A percentile compares a stretch with the other conserved stretches of the same genome.
Conservation (phyloP, 495 filamentous ascomycete species). For the Annulohypoxylon bovei region DNA sequence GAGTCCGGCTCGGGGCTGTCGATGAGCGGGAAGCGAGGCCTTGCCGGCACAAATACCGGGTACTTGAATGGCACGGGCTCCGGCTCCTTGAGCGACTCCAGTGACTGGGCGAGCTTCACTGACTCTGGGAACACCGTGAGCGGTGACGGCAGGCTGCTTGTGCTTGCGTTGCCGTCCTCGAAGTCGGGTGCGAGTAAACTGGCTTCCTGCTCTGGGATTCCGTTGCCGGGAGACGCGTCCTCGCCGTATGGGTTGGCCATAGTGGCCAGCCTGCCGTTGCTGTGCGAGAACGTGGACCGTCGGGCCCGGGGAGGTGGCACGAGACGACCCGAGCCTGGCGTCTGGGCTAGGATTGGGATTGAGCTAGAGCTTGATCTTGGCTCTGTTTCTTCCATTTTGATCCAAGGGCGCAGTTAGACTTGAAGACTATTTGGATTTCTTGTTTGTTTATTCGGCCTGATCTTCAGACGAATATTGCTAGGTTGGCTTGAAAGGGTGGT, state of each 20-base stretch:
- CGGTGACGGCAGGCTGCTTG: too few relatives aligned
- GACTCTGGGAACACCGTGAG: background rate
- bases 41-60: background rate
- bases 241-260: slow-evolving; percentile 3
- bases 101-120: background rate
- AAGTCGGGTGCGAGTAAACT: background rate
- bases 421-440: background rate
- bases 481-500: background rate
- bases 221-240: background rate
- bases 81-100: background rate
- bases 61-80: background rate
- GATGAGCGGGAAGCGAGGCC: background rate
- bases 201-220: background rate
- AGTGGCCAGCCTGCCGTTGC: background rate
- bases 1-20: background rate
- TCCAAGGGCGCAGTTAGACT: background rate
- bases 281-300: slow-evolving; percentile 2
- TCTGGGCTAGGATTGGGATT: background rate
- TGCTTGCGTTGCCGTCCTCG: background rate
- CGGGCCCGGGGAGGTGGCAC: too few relatives aligned
- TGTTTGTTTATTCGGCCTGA: background rate
- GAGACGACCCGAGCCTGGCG: too few relatives aligned
- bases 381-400: background rate
- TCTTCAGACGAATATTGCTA: background rate
- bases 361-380: background rate